Percentiles rank a stretch among this genome's conserved stretches.
phyloP scores from a whole-genome alignment of 2,329 filamentous ascomycete genomes.

The Hymenoscyphus repandus region DNA sequence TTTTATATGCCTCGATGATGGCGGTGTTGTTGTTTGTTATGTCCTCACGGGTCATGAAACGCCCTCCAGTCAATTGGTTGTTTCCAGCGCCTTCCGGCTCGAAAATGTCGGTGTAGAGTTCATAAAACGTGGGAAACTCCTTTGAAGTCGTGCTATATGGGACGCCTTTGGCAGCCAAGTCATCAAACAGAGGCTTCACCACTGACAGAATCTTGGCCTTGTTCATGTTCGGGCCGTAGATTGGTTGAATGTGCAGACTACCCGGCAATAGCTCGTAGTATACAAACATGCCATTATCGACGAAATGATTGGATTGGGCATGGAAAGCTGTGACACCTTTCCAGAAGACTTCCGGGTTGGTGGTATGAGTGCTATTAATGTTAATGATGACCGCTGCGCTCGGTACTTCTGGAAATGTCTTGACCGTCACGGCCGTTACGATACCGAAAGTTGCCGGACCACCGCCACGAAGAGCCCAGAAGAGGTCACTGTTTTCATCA shows the following conservation, averaged over 20 bases:
- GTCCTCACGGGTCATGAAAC: conserved; percentile 7
- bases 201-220: conserved; percentile 1
- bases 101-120: conserved; percentile 7
- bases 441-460: conserved; percentile 49
- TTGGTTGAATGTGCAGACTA: conserved; percentile 4
- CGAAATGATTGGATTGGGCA: conserved; percentile 38
- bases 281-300: conserved; percentile 39
- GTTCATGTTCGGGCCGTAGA: conserved; percentile 9
- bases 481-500: conserved; percentile 41
- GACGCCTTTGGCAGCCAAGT: conserved; percentile 2
- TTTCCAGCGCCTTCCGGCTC: conserved; percentile 5
- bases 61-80: conserved; percentile 6
- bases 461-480: conserved; percentile 36
- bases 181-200: conserved; percentile 5
- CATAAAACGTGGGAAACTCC: conserved; percentile 3
- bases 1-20: conserved; percentile 1
- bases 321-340: conserved; percentile 43
- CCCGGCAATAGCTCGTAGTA: conserved; percentile 4
- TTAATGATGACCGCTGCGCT: conserved; percentile 6
- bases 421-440: conserved; percentile 46
- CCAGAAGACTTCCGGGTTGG: conserved; percentile 29
- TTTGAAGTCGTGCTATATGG: conserved; percentile 1
- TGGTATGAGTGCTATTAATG: conserved; percentile 9
- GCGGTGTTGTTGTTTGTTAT: conserved; percentile 4
- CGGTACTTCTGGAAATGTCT: conserved; percentile 8